Base-by-base conservation (phyloP, 495 filamentous ascomycete genomes). In the Podospora fimiseda region DNA sequence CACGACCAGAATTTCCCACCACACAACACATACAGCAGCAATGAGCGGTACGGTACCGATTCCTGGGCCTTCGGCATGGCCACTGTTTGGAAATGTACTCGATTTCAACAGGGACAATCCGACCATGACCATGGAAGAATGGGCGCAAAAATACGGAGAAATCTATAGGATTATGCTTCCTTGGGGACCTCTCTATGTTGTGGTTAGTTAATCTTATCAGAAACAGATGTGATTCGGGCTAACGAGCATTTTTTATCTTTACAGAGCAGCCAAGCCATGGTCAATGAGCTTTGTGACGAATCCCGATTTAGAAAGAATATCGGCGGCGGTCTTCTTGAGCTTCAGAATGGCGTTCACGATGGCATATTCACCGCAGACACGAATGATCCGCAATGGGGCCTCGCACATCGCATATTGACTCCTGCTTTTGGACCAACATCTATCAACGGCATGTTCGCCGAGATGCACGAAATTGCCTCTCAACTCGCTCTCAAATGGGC, bases 401-500 rank as follows among this genome's bases (percentile, higher is more conserved):
- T 82, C 30, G 85, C 83, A 7, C 85, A 87, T 58, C 74, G 85
- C 2, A 65, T 83, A 8, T 33, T 75, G 36, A 70, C 73, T 58
- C 83, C 83, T 9, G 82, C 80, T 5, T 85, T 89, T 63, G 83
- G 83, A 0, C 84, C 84, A 0, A 53, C 82, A 8, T 66, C 74
- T 11, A 80, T 89, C 58, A 72, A 72, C 48, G 64, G 62, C 15
- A 85, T 86, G 83, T 84, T 82, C 52, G 14, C 23, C 2, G 80
- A 81, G 50, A 87, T 87, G 83, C 75, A 81, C 47, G 84, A 86
- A 58, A 77, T 86, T 45, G 71, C 76, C 0, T 68, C 66, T 0
- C 83, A 88, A 54, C 61, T 88, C 11, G 77, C 77, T 11, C 65
- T 84, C 50, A 86, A 86, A 63, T 88, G 83, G 83, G 82, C 79